Percentiles rank a stretch among this genome's conserved stretches.
Evolutionary conservation across 768 basidiomycete species (phyloP).

Genomic region (Xerocomellus chrysenteron): DNA sequence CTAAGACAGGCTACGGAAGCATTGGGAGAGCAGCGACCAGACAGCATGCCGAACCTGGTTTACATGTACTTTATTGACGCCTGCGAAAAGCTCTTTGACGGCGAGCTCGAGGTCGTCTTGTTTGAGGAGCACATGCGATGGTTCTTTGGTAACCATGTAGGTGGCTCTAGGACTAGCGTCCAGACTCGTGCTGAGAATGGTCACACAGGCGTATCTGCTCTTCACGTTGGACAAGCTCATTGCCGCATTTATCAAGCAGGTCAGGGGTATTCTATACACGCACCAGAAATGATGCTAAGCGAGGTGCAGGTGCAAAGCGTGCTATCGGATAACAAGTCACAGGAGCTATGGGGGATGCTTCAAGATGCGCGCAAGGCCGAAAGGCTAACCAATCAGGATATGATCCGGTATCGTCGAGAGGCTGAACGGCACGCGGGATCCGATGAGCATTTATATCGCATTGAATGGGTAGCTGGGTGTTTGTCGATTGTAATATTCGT

Average conservation of each 20-base stretch:
- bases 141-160: constrained; percentile 86
- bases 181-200: constrained; percentile 13
- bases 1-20: constrained; percentile 65
- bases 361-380: constrained; percentile 59
- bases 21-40: constrained; percentile 48
- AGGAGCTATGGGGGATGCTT: constrained; percentile 79
- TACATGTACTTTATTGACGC: constrained; percentile 88
- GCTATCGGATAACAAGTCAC: constrained; percentile 78
- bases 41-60: constrained; percentile 60
- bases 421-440: constrained; percentile 73
- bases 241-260: constrained; percentile 88
- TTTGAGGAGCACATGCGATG: constrained; percentile 97
- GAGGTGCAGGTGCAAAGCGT: constrained; percentile 76
- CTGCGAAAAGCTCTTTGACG: constrained; percentile 92
- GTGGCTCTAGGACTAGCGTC: constrained; percentile 9
- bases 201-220: constrained; percentile 78
- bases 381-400: constrained; percentile 56
- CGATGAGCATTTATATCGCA: constrained; percentile 74
- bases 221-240: constrained; percentile 96
- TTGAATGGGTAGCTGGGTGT: constrained; percentile 68
- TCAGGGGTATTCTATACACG: constrained; percentile 28
- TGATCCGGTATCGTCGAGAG: constrained; percentile 75
- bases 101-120: constrained; percentile 84
- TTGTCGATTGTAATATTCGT: neutral
- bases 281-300: neutral